Conservation (phyloP, 2,329 filamentous ascomycete species). For the Onygenales sp. region DNA sequence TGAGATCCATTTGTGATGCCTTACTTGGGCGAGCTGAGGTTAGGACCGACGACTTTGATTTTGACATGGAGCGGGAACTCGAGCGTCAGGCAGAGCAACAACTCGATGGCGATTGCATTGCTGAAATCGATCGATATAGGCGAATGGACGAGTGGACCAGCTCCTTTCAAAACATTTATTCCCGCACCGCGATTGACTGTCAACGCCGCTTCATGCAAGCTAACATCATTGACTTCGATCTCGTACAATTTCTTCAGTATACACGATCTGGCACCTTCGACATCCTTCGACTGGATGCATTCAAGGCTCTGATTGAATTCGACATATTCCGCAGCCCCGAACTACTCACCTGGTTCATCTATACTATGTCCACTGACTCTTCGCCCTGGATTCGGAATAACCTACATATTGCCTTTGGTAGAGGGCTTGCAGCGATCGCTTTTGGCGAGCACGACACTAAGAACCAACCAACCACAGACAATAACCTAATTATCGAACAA, state of each 20-base stretch:
- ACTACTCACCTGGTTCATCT: conserved; percentile 48
- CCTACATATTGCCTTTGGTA: conserved; percentile 44
- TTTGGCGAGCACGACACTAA: conserved; percentile 40
- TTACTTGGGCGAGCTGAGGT: conserved; percentile 37
- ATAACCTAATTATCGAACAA: conserved; percentile 49
- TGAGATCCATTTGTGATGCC: conserved; percentile 52
- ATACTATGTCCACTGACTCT: conserved; percentile 46
- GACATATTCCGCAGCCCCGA: conserved; percentile 43
- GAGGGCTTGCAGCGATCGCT: conserved; percentile 49
- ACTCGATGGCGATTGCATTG: conserved; percentile 48
- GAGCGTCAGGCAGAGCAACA: conserved; percentile 44
- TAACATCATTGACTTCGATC: conserved; percentile 42
- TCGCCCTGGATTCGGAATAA: conserved; percentile 49
- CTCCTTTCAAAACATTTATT: conserved; percentile 56
- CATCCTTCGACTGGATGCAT: conserved; percentile 50
- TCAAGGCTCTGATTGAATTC: conserved; percentile 47
- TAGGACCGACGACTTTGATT: conserved; percentile 30
- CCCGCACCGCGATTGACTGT: conserved; percentile 52
- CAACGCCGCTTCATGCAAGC: conserved; percentile 46
- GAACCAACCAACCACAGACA: conserved; percentile 20
- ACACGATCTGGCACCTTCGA: conserved; percentile 51
- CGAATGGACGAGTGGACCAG: conserved; percentile 59
- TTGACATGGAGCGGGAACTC: conserved; percentile 38
- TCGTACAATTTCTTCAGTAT: conserved; percentile 52
- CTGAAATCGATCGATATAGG: conserved; percentile 54